These are phyloP conservation scores for Colletotrichum cereale DNA, from an alignment of 2,329 filamentous ascomycete species.

Conservation along the genomic window DNA sequence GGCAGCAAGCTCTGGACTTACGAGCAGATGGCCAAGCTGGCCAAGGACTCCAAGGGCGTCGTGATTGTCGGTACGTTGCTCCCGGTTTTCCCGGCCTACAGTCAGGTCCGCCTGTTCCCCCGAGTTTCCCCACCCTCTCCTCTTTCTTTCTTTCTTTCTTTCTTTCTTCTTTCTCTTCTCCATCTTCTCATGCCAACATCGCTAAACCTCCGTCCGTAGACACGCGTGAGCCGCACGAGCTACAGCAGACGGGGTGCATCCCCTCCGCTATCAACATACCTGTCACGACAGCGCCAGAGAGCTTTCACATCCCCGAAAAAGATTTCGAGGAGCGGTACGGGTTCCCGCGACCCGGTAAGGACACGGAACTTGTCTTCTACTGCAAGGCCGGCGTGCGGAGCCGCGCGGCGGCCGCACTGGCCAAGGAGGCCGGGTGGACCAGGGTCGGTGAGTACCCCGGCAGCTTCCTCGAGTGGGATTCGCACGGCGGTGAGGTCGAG, in stretches of 20 bases:
- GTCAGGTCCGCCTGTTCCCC: not conserved
- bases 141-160: not conserved
- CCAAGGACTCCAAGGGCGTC: slow-evolving; percentile 3
- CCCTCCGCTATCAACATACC: slow-evolving; percentile 88
- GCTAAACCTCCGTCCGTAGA: slow-evolving; percentile 58
- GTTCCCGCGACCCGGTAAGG: slow-evolving; percentile 73
- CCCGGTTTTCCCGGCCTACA: not conserved
- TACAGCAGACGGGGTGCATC: slow-evolving; percentile 75
- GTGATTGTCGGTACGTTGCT: slow-evolving; percentile 31
- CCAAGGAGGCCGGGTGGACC: slow-evolving; percentile 80
- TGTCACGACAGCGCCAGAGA: slow-evolving; percentile 80
- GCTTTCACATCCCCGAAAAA: slow-evolving; percentile 78
- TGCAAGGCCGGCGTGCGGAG: slow-evolving; percentile 93
- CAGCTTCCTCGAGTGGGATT: slow-evolving; percentile 86
- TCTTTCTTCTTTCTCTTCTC: not conserved
- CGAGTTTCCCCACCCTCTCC: not conserved
- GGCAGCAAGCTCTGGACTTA: slow-evolving; percentile 62
- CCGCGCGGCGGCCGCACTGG: slow-evolving; percentile 80
- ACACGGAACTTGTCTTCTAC: slow-evolving; percentile 81
- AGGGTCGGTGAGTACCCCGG: slow-evolving; percentile 79
- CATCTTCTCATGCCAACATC: not conserved
- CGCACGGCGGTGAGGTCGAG: slow-evolving; percentile 74
- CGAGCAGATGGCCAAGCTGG: slow-evolving; percentile 54
- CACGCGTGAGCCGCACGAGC: slow-evolving; percentile 79
- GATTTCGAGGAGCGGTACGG: slow-evolving; percentile 90